phyloP scores from a whole-genome alignment of 1,139 yeast species.

The Geotrichum reessii region DNA sequence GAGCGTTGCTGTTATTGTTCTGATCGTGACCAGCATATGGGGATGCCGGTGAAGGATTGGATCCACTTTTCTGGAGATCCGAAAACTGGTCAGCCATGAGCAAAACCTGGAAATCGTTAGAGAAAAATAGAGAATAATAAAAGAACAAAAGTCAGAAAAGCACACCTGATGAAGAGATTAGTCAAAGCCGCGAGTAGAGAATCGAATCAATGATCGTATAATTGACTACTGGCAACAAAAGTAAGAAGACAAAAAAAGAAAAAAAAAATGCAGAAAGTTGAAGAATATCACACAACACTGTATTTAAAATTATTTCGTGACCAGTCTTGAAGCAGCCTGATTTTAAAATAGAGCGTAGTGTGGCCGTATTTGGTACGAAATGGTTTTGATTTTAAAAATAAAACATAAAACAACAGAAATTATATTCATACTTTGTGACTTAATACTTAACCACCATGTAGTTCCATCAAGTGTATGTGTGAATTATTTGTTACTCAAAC shows the following conservation, averaged over 20 bases:
- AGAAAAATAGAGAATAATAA: not conserved
- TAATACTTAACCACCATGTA: too few relatives aligned
- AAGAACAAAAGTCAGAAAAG: not conserved
- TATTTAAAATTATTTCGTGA: too few relatives aligned
- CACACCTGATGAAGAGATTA: not conserved
- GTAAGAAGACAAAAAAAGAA: too few relatives aligned
- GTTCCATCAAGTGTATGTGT: too few relatives aligned
- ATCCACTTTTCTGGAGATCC: not conserved
- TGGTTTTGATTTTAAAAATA: not conserved
- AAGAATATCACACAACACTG: too few relatives aligned
- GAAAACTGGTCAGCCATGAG: not conserved
- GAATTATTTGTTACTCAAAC: too few relatives aligned
- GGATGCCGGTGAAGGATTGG: not conserved
- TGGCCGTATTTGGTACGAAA: not conserved
- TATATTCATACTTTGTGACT: not conserved
- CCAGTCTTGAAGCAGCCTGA: not conserved
- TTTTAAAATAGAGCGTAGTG: not conserved
- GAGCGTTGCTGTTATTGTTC: not conserved
- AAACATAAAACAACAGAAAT: not conserved
- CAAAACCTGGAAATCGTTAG: not conserved
- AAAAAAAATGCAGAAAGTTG: not conserved
- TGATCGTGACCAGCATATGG: not conserved
- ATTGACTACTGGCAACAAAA: not conserved
- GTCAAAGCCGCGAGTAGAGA: not conserved
- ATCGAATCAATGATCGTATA: not conserved